Conservation (phyloP, 768 basidiomycete species). For the Suillus subaureus region DNA sequence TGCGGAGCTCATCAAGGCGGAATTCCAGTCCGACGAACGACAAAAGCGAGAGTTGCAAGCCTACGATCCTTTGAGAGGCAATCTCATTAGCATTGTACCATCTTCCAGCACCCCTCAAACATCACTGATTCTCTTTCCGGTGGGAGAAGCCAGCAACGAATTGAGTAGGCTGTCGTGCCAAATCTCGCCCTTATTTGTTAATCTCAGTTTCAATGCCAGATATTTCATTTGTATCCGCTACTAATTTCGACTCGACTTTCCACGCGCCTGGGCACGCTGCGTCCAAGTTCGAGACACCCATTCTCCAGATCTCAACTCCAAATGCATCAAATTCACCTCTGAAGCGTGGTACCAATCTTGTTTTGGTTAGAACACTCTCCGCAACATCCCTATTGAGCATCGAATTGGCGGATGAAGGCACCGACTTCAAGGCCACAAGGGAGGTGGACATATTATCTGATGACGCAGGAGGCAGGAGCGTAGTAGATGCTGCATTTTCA, state of each 20-base stretch:
- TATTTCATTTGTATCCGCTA: slow-evolving; percentile 50
- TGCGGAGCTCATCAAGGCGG: slow-evolving; percentile 61
- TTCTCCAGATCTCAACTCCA: slow-evolving; percentile 59
- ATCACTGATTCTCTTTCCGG: slow-evolving; percentile 56
- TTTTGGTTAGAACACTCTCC: slow-evolving; percentile 50
- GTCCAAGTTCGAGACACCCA: slow-evolving; percentile 63
- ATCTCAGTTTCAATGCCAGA: slow-evolving; percentile 12
- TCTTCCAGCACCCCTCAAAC: slow-evolving; percentile 28
- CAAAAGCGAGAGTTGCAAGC: slow-evolving; percentile 33
- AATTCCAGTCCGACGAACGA: slow-evolving; percentile 50
- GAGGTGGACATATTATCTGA: slow-evolving; percentile 41
- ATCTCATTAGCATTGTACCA: slow-evolving; percentile 47
- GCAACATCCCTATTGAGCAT: slow-evolving; percentile 44
- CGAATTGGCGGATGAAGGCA: slow-evolving; percentile 10
- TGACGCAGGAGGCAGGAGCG: slow-evolving; percentile 41
- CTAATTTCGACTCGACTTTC: slow-evolving; percentile 36
- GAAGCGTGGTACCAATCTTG: slow-evolving; percentile 16
- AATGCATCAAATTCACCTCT: slow-evolving; percentile 19
- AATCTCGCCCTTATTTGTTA: not conserved
- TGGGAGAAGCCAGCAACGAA: slow-evolving; percentile 58
- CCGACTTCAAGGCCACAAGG: slow-evolving; percentile 29
- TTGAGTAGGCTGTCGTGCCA: slow-evolving; percentile 51
- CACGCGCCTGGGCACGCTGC: slow-evolving; percentile 45
- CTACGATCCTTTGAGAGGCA: slow-evolving; percentile 64
- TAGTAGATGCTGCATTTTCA: slow-evolving; percentile 51